phyloP scores from a whole-genome alignment of 1,284 basidiomycete genomes.

The Wallemia hederae region DNA sequence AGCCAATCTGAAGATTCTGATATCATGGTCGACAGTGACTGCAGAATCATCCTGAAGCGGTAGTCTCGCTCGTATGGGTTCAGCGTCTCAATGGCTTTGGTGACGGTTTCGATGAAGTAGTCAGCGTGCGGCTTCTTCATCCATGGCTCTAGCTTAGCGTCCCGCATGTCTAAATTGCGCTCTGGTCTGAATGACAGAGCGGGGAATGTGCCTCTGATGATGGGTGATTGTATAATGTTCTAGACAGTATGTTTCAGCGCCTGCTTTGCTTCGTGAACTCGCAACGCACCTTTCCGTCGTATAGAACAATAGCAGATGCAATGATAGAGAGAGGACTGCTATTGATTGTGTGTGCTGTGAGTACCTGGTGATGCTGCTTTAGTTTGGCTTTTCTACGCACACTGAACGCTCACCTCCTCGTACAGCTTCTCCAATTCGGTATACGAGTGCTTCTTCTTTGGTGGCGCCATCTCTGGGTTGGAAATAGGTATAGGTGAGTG shows the following conservation, averaged over 20 bases:
- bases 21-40: not conserved
- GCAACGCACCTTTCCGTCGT: not conserved
- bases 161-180: not conserved
- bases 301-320: not conserved
- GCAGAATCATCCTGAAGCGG: not conserved
- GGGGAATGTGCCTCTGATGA: not conserved
- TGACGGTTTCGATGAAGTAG: not conserved
- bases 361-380: not conserved
- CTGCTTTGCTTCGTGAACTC: not conserved
- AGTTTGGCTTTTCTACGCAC: not conserved
- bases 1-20: not conserved
- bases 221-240: not conserved
- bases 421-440: not conserved
- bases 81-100: not conserved
- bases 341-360: slow-evolving; percentile 1
- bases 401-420: not conserved
- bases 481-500: not conserved
- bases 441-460: not conserved
- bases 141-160: not conserved
- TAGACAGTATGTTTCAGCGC: not conserved
- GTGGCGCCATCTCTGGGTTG: not conserved
- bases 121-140: not conserved
- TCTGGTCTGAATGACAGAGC: not conserved
- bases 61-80: not conserved
- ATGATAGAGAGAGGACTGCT: not conserved